Evolutionary conservation across 306 rosid genomes (phyloP).

Genomic region (Canavalia ensiformis): DNA sequence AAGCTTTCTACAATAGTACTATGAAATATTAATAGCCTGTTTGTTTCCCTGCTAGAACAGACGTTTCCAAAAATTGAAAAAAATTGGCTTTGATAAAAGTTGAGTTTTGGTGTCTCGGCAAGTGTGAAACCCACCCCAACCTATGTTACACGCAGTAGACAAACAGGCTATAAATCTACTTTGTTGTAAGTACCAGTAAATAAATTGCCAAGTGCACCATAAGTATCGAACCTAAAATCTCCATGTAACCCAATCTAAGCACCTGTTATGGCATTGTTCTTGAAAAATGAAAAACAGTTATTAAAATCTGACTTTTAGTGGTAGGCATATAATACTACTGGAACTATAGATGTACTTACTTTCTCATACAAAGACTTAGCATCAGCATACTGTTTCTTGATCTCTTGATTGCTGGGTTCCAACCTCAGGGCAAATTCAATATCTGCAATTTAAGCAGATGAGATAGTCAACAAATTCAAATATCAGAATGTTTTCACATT

Average conservation of each 20-base stretch:
- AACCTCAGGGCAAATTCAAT: constrained; percentile 89
- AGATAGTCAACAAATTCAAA: constrained; percentile 50
- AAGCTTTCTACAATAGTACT: background rate
- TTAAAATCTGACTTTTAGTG: background rate
- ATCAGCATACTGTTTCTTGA: constrained; percentile 88
- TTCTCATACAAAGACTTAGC: constrained; percentile 81
- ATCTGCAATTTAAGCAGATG: constrained; percentile 71
- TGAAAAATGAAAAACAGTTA: constrained; percentile 16
- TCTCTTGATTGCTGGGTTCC: constrained; percentile 94
- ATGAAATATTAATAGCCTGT: too few relatives aligned
- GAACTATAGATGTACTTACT: constrained; percentile 56
- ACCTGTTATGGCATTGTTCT: constrained; percentile 13
- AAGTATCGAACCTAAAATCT: constrained; percentile 36
- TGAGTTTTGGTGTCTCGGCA: too few relatives aligned
- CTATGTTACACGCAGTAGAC: too few relatives aligned
- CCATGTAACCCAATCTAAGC: background rate
- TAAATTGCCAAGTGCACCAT: background rate
- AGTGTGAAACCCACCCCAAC: too few relatives aligned
- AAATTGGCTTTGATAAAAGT: too few relatives aligned
- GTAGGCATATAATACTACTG: constrained; percentile 3
- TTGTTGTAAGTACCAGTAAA: background rate
- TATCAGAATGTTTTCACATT: constrained; percentile 25
- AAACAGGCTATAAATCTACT: background rate
- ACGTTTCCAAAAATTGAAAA: too few relatives aligned
- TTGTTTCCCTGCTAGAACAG: too few relatives aligned